Evolutionary conservation across 148 eudicot species (phyloP).

Genomic region (Bassia scoparia): DNA sequence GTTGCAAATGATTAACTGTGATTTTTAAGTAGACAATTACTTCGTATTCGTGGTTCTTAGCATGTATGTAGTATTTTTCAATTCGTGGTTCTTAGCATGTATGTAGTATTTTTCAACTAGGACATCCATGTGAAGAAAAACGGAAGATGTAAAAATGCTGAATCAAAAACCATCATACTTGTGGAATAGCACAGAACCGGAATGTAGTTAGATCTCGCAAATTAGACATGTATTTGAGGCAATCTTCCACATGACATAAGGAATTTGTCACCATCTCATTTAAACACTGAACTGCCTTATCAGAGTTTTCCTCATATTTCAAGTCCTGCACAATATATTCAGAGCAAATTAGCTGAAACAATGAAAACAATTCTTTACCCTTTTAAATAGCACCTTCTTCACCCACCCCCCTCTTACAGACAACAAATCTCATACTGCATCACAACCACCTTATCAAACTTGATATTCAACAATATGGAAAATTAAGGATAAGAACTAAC

Average conservation of each 20-base stretch:
- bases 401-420: background rate
- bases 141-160: background rate
- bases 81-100: background rate
- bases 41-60: too few relatives aligned
- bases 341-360: slow-evolving; percentile 1
- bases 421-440: background rate
- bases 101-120: background rate
- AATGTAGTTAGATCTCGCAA: slow-evolving; percentile 61
- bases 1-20: background rate
- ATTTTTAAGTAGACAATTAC: background rate
- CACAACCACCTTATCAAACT: background rate
- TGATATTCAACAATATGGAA: background rate
- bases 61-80: too few relatives aligned
- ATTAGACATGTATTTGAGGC: slow-evolving; percentile 70
- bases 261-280: slow-evolving; percentile 98
- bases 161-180: slow-evolving; percentile 42
- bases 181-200: slow-evolving; percentile 96
- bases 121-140: background rate
- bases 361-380: background rate
- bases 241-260: slow-evolving; percentile 71
- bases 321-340: slow-evolving; percentile 53
- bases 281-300: slow-evolving; percentile 77
- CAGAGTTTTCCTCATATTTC: slow-evolving; percentile 77
- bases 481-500: background rate
- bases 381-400: background rate